Conservation (phyloP, 805 yeast species). For the Candida insectorum region DNA sequence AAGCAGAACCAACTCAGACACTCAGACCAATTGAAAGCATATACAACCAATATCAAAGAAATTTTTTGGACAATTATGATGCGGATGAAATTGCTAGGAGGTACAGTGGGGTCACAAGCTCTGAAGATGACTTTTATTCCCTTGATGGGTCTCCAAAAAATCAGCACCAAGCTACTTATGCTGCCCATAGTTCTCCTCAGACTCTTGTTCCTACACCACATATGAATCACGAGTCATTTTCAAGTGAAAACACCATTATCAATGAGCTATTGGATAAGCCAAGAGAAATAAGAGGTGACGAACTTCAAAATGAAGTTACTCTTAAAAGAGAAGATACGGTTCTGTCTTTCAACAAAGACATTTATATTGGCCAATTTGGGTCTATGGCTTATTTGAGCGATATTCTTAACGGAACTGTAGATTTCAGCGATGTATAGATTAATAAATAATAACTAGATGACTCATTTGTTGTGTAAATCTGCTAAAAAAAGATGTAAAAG, state of each 20-base stretch:
- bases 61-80: constrained; percentile 3
- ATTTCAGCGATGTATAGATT: constrained; percentile 2
- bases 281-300: too few relatives aligned
- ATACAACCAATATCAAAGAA: not conserved
- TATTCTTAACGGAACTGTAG: constrained; percentile 23
- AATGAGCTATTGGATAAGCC: constrained; percentile 7
- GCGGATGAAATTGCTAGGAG: constrained; percentile 7
- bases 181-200: not conserved
- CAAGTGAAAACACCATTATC: constrained; percentile 15
- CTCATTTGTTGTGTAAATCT: not conserved
- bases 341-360: constrained; percentile 9
- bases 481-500: too few relatives aligned
- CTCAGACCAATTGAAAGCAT: not conserved
- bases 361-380: constrained; percentile 19
- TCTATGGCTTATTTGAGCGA: constrained; percentile 32
- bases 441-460: too few relatives aligned
- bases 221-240: constrained; percentile 11
- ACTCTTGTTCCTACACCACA: too few relatives aligned
- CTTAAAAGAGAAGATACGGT: constrained; percentile 9
- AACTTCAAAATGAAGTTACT: constrained; percentile 1
- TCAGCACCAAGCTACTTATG: too few relatives aligned
- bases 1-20: not conserved
- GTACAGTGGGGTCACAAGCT: constrained; percentile 12
- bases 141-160: constrained; percentile 20
- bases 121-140: constrained; percentile 34